These are phyloP conservation scores for Pelargonium australe DNA, from an alignment of 441 rosid genomes.

Conservation along the genomic window DNA sequence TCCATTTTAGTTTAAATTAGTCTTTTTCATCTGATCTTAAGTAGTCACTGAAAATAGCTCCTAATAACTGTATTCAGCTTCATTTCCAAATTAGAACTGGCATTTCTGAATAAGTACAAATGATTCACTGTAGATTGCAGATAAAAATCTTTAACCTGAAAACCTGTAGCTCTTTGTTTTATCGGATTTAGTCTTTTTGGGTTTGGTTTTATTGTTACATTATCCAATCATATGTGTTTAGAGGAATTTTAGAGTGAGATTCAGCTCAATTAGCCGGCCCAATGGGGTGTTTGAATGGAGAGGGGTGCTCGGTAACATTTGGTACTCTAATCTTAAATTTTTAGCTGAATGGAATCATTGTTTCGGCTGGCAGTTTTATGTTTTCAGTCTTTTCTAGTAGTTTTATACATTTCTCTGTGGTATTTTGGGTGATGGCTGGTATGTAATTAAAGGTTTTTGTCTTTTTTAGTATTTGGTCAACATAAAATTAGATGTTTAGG, in stretches of 20 bases:
- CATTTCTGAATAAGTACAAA: neutral
- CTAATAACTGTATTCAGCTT: neutral
- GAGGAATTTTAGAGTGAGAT: neutral
- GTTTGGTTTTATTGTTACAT: neutral
- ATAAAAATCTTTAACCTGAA: neutral
- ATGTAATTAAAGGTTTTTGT: neutral
- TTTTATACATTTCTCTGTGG: neutral
- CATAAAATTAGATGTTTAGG: neutral
- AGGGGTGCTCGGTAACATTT: neutral
- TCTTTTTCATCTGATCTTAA: too few relatives aligned
- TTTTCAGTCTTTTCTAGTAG: neutral
- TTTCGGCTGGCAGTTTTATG: neutral
- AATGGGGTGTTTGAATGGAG: too few relatives aligned
- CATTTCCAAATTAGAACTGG: neutral
- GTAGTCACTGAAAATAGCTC: too few relatives aligned
- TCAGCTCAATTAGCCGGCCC: too few relatives aligned
- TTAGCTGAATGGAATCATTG: slow-evolving; percentile 2
- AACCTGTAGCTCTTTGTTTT: neutral
- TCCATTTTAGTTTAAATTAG: neutral
- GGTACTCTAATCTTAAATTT: neutral
- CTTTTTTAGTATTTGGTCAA: neutral
- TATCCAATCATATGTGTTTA: neutral
- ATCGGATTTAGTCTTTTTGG: neutral
- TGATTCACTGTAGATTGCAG: neutral
- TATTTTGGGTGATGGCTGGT: neutral